Evolutionary conservation across 2,329 filamentous ascomycete genomes (phyloP), one percentile per base, ranked within the genome.

Genomic region (Beauveria sp.): DNA sequence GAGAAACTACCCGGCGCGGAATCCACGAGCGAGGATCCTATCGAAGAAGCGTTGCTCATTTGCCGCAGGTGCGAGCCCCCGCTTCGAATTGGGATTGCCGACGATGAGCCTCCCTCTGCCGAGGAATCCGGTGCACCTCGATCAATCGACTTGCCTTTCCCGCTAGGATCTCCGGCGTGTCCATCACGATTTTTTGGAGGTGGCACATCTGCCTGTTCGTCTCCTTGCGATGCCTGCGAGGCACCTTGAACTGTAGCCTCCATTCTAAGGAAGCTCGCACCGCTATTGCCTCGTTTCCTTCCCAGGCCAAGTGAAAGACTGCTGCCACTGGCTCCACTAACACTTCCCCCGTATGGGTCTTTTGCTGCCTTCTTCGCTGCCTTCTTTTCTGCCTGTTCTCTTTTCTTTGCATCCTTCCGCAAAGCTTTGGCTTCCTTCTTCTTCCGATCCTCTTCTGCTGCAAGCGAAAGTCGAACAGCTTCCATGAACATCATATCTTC

Each of bases 401-500:
- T 84, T 68, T 88, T 91, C 77, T 96, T 97, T 1, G 88, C 87
- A 62, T 94, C 89, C 71, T 96, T 97, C 8, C 72, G 69, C 16
- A 71, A 50, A 5, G 69, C 70, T 65, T 77, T 77, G 46, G 75
- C 75, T 62, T 93, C 89, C 70, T 91, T 94, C 52, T 84, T 88
- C 66, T 91, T 89, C n/a, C 93, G 84, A 47, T 97, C 93, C 69
- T 97, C 93, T 71, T 99, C 94, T 1, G 91, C 88, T 0, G 89
- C 92, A n/a, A 99, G 79, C 53, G 92, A 96, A 34, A 96, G 74
- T 44, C 94, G 83, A 53, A 99, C 96, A 0, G 94, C 94, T 72
- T 99, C 94, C 81, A 94, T 91, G 80, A 97, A 92, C 94, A 99
- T 99, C 79, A 99, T 90, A 54, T 96, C 93, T 71, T 99, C 94